phyloP scores from a whole-genome alignment of 176 grass and related monocot genomes.

The Puccinellia tenuiflora region DNA sequence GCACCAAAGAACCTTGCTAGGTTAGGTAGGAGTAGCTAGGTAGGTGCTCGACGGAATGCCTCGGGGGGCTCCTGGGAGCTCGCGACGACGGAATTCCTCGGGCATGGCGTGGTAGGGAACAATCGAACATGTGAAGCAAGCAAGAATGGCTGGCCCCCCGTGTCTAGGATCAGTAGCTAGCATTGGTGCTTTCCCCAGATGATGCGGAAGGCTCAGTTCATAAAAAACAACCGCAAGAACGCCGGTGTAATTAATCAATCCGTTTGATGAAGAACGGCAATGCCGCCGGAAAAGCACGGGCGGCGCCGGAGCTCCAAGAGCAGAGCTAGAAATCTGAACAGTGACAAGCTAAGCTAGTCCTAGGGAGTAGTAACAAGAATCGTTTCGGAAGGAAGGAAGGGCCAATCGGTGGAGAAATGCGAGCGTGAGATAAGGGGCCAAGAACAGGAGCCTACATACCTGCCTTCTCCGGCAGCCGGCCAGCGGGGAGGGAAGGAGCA shows the following conservation, averaged over 20 bases:
- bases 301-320: neutral
- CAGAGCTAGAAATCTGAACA: neutral
- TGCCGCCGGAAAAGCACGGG: neutral
- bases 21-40: neutral
- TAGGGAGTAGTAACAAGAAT: neutral
- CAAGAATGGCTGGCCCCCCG: neutral
- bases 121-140: neutral
- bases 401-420: neutral
- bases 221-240: neutral
- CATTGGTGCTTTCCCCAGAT: neutral
- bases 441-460: neutral
- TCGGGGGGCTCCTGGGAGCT: neutral
- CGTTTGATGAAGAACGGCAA: slow-evolving; percentile 5
- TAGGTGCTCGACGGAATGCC: neutral
- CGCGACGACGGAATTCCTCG: neutral
- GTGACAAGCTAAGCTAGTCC: neutral
- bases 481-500: neutral
- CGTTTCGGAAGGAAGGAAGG: slow-evolving; percentile 11
- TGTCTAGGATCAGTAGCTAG: neutral
- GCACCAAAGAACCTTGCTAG: slow-evolving; percentile 22
- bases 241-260: neutral
- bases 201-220: neutral
- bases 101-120: neutral
- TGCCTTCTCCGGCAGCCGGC: neutral
- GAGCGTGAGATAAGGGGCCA: neutral